A percentile compares a stretch with the other conserved stretches of the same genome.
Conservation (phyloP, 805 yeast species). For the Ogataea parapolymorpha region DNA sequence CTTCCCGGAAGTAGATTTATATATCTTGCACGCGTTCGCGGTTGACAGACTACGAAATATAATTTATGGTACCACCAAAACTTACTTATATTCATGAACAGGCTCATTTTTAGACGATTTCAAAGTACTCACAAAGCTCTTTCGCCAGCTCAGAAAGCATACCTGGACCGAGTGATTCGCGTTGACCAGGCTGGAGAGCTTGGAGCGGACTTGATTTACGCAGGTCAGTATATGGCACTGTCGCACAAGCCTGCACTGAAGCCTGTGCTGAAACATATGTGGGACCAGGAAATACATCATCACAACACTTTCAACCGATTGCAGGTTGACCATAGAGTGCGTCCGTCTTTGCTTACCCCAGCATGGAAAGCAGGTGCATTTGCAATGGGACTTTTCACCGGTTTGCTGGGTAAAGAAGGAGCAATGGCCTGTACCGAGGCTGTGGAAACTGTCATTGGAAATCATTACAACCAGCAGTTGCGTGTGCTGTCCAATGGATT, state of each 20-base stretch:
- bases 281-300: slow-evolving; percentile 96
- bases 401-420: slow-evolving; percentile 84
- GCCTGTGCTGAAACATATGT: slow-evolving; percentile 87
- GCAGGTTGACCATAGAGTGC: slow-evolving; percentile 72
- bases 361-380: slow-evolving; percentile 91
- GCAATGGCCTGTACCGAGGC: slow-evolving; percentile 99
- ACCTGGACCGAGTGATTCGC: slow-evolving; percentile 68
- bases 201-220: slow-evolving; percentile 91
- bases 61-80: neutral
- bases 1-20: slow-evolving; percentile 15
- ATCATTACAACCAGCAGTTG: slow-evolving; percentile 89
- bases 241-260: slow-evolving; percentile 69
- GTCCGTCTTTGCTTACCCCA: slow-evolving; percentile 92
- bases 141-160: slow-evolving; percentile 60
- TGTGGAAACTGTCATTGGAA: slow-evolving; percentile 96
- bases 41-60: neutral
- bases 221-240: slow-evolving; percentile 82
- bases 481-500: slow-evolving; percentile 70
- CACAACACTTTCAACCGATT: slow-evolving; percentile 78
- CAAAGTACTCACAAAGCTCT: slow-evolving; percentile 26
- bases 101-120: slow-evolving; percentile 2
- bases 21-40: neutral
- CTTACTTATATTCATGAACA: neutral
- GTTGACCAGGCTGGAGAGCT: slow-evolving; percentile 98
- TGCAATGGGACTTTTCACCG: slow-evolving; percentile 83